Percentiles rank a stretch among this genome's conserved stretches.
phyloP scores from a whole-genome alignment of 805 yeast genomes.

The Torulaspora quercuum region DNA sequence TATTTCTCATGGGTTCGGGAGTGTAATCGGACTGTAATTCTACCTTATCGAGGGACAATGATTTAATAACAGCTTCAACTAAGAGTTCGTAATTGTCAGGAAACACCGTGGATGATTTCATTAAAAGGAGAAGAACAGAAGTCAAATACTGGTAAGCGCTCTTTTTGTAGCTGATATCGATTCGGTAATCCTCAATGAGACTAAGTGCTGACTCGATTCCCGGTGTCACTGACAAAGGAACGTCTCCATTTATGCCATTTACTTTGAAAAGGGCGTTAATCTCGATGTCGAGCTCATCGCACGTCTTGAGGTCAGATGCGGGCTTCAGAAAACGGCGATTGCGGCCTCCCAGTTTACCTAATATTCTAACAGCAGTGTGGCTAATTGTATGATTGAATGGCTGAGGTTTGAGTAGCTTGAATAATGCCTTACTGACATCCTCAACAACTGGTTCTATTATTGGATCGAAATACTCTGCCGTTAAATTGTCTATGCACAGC shows the following conservation, averaged over 20 bases:
- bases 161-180: constrained; percentile 60
- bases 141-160: constrained; percentile 75
- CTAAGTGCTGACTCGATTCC: constrained; percentile 77
- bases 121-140: constrained; percentile 61
- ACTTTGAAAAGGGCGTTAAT: constrained; percentile 64
- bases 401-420: constrained; percentile 85
- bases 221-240: constrained; percentile 76
- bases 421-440: constrained; percentile 88
- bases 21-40: constrained; percentile 37
- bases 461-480: constrained; percentile 96
- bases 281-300: constrained; percentile 59
- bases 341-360: constrained; percentile 96
- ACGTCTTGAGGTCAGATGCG: constrained; percentile 59
- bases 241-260: constrained; percentile 59
- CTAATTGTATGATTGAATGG: constrained; percentile 95
- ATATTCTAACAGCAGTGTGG: constrained; percentile 86
- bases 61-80: constrained; percentile 49
- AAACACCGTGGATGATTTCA: constrained; percentile 42
- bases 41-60: constrained; percentile 31
- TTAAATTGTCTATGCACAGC: constrained; percentile 90
- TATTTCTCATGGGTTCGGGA: constrained; percentile 46
- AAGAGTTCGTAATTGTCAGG: constrained; percentile 42
- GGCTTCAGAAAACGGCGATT: constrained; percentile 82
- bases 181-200: constrained; percentile 61
- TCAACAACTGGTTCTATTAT: constrained; percentile 94